phyloP scores from a whole-genome alignment of 805 yeast genomes.

The Yarrowia bubula region DNA sequence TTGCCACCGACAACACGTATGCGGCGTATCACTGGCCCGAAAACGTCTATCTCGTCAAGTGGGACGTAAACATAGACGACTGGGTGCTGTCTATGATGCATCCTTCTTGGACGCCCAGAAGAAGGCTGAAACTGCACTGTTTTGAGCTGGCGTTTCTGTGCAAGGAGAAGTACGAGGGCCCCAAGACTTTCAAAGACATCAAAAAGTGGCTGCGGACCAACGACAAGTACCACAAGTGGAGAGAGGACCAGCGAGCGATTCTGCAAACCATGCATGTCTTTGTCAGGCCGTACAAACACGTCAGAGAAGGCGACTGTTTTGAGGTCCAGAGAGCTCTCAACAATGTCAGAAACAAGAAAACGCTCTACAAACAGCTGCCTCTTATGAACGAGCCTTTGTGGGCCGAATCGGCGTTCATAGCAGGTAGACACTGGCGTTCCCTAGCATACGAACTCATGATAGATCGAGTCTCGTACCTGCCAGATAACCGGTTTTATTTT shows the following conservation, averaged over 20 bases:
- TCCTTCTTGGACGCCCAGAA: not conserved
- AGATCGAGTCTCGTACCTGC: not conserved
- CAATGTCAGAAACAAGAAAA: not conserved
- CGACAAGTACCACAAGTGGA: constrained; percentile 1
- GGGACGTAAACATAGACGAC: not conserved
- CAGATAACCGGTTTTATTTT: not conserved
- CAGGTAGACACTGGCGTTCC: not conserved
- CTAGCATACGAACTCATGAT: not conserved
- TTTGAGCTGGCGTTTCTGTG: constrained; percentile 6
- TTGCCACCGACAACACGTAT: not conserved
- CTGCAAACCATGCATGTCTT: not conserved
- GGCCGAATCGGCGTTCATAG: not conserved
- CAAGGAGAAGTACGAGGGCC: not conserved
- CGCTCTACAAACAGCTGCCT: constrained; percentile 14
- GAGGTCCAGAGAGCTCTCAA: not conserved
- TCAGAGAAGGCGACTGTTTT: not conserved
- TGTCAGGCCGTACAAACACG: not conserved
- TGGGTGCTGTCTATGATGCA: not conserved
- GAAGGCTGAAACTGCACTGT: not conserved
- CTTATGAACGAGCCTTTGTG: not conserved
- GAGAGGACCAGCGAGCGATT: not conserved
- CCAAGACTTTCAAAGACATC: not conserved
- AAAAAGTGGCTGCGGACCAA: not conserved
- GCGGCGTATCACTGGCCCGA: not conserved
- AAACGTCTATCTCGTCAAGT: not conserved